Conservation (phyloP, 768 basidiomycete species). For the Lanmaoa rubissima region DNA sequence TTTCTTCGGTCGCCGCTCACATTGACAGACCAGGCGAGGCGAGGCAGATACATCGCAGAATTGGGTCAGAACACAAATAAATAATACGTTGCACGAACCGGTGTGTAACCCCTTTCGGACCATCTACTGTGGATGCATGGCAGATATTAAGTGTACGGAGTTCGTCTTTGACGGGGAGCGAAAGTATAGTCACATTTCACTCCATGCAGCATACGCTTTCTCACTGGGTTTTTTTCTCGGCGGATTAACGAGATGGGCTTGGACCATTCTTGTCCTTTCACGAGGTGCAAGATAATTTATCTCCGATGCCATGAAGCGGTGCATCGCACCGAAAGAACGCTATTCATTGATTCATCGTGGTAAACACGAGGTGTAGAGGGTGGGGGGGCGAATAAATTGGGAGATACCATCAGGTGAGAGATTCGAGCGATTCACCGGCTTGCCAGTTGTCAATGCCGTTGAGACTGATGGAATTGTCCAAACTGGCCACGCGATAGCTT, state of each 20-base stretch:
- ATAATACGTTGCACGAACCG: slow-evolving; percentile 22
- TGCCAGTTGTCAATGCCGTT: slow-evolving; percentile 9
- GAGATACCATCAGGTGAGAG: slow-evolving; percentile 9
- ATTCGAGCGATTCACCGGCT: slow-evolving; percentile 7
- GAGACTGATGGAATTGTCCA: slow-evolving; percentile 5
- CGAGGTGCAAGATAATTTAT: slow-evolving; percentile 24
- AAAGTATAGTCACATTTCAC: background rate
- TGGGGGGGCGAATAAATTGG: slow-evolving; percentile 13
- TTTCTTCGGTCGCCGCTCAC: slow-evolving; percentile 33
- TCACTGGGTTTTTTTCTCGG: slow-evolving; percentile 13
- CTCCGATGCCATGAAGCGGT: slow-evolving; percentile 29
- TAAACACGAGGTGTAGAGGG: slow-evolving; percentile 30
- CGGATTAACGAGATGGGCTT: slow-evolving; percentile 17
- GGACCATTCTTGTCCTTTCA: slow-evolving; percentile 17
- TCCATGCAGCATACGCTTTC: slow-evolving; percentile 1
- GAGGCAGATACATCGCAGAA: slow-evolving; percentile 33
- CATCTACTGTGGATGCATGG: slow-evolving; percentile 11
- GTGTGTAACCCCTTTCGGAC: slow-evolving; percentile 7
- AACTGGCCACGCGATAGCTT: slow-evolving; percentile 1
- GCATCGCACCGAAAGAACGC: slow-evolving; percentile 23
- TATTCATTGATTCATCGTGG: slow-evolving; percentile 30
- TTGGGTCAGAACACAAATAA: slow-evolving; percentile 19
- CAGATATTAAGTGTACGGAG: slow-evolving; percentile 13
- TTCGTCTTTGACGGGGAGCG: slow-evolving; percentile 5
- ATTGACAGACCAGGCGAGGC: slow-evolving; percentile 34